Percentiles rank a stretch among this genome's conserved stretches.
These are phyloP conservation scores for Trichoderma breve DNA, from an alignment of 2,329 filamentous ascomycete species.

Conservation along the genomic window DNA sequence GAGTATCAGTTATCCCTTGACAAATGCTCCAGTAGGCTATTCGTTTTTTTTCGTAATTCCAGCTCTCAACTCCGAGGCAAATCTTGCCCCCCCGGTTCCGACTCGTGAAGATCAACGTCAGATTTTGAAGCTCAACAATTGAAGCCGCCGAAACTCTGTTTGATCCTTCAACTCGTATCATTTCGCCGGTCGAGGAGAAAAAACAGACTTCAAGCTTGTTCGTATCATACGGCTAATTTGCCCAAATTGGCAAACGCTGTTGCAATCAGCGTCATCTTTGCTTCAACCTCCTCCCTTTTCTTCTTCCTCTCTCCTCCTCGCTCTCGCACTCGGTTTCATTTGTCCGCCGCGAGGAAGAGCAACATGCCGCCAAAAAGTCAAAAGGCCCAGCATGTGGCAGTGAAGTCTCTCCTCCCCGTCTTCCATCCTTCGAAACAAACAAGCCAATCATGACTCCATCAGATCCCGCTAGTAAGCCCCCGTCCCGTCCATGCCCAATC, in stretches of 20 bases:
- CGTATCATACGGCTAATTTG: not conserved
- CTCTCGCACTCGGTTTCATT: not conserved
- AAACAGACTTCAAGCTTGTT: not conserved
- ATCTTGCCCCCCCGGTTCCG: not conserved
- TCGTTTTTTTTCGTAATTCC: not conserved
- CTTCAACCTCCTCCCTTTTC: not conserved
- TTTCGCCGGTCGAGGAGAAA: not conserved
- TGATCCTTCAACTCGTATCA: not conserved
- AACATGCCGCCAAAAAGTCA: slow-evolving; percentile 3
- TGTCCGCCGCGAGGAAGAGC: not conserved
- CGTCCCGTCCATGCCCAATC: not conserved
- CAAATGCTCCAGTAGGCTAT: not conserved
- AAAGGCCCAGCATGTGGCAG: not conserved
- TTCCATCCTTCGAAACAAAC: not conserved
- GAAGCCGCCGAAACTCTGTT: not conserved
- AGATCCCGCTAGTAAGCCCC: not conserved
- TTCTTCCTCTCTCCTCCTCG: not conserved
- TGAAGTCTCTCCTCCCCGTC: not conserved
- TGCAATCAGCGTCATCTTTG: not conserved
- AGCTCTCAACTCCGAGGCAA: not conserved
- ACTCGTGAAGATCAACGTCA: not conserved
- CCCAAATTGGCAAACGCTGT: not conserved
- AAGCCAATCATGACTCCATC: not conserved
- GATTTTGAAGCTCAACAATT: not conserved
- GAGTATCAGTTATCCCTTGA: not conserved